phyloP scores from a whole-genome alignment of 225 moss, liverwort and hornwort genomes.

The Antitrichia curtipendula region DNA sequence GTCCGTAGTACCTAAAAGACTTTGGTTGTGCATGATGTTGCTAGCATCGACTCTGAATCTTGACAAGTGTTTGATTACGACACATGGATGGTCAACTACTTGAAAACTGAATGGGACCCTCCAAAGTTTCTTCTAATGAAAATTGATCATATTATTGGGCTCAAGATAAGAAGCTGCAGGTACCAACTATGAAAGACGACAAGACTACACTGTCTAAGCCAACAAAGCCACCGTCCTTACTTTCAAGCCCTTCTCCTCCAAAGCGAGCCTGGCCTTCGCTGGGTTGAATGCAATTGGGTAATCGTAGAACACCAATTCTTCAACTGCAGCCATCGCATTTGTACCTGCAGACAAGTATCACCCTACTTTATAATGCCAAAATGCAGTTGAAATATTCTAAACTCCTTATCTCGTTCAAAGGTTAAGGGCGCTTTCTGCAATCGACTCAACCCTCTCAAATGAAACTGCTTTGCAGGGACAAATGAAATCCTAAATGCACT shows the following conservation, averaged over 20 bases:
- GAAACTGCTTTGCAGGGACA: not conserved
- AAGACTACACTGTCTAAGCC: not conserved
- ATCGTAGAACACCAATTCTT: constrained; percentile 42
- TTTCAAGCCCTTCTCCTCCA: constrained; percentile 55
- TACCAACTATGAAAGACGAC: not conserved
- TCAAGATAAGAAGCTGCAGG: not conserved
- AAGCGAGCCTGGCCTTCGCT: constrained; percentile 52
- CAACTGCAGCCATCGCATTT: not conserved
- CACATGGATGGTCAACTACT: not conserved
- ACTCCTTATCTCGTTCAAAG: not conserved
- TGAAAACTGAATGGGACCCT: not conserved
- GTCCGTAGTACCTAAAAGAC: not conserved
- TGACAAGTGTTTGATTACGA: not conserved
- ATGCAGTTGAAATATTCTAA: not conserved
- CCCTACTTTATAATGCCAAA: not conserved
- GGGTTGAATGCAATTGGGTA: constrained; percentile 69
- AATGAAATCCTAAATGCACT: not conserved
- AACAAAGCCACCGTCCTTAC: not conserved
- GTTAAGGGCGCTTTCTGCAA: not conserved
- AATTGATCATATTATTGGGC: not conserved
- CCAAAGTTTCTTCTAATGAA: not conserved
- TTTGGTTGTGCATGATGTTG: not conserved
- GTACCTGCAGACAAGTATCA: not conserved
- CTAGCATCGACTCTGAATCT: not conserved
- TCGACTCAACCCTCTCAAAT: not conserved